phyloP scores from a whole-genome alignment of 164 flowering plant genomes.

The Chloranthus sessilifolius region DNA sequence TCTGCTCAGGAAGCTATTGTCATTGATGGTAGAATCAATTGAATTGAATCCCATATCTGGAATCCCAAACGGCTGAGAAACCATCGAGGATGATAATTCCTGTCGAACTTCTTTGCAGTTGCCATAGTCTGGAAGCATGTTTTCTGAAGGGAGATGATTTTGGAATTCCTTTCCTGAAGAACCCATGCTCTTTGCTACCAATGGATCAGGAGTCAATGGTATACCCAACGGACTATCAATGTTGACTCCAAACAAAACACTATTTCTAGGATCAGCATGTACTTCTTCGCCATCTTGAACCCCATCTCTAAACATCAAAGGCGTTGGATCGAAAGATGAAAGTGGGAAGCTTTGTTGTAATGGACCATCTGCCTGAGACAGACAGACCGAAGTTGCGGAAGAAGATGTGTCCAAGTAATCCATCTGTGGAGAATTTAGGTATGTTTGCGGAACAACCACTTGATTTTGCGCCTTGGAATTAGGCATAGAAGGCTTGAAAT shows the following conservation, averaged over 20 bases:
- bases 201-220: conserved; percentile 50
- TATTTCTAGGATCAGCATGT: conserved; percentile 53
- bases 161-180: conserved; percentile 62
- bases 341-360: conserved; percentile 48
- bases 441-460: conserved; percentile 40
- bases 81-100: conserved; percentile 82
- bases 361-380: conserved; percentile 65
- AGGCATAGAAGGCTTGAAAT: conserved; percentile 52
- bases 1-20: conserved; percentile 49
- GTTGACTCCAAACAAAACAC: conserved; percentile 46
- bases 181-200: conserved; percentile 42
- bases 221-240: conserved; percentile 48
- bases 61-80: conserved; percentile 89
- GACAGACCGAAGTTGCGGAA: conserved; percentile 78
- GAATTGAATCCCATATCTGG: conserved; percentile 81
- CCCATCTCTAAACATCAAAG: conserved; percentile 51
- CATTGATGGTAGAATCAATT: conserved; percentile 71
- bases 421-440: conserved; percentile 39
- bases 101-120: conserved; percentile 69
- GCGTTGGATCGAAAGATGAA: conserved; percentile 45
- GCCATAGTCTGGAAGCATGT: conserved; percentile 46
- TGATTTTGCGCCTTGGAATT: conserved; percentile 48
- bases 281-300: conserved; percentile 58
- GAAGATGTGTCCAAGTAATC: conserved; percentile 88
- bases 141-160: conserved; percentile 45